These are phyloP conservation scores for Hypoxylon lenormandii DNA, from an alignment of 495 filamentous ascomycete species.

Conservation along the genomic window DNA sequence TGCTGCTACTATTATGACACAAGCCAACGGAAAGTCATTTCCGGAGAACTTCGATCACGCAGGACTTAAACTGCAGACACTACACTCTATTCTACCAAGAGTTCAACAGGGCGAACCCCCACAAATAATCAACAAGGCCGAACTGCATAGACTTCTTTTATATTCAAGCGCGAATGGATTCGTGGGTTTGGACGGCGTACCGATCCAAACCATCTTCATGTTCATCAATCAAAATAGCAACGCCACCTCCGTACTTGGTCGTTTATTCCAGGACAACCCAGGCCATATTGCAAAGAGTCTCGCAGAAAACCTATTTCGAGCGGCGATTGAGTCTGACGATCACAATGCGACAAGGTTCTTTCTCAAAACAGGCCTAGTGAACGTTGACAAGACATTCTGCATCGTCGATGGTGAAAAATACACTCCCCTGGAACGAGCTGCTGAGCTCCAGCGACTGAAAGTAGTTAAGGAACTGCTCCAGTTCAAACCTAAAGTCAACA, in stretches of 20 bases:
- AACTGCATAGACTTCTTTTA: slow-evolving; percentile 26
- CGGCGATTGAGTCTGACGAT: slow-evolving; percentile 33
- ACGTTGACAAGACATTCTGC: slow-evolving; percentile 20
- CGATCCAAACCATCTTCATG: neutral
- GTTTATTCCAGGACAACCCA: neutral
- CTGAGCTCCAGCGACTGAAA: slow-evolving; percentile 10
- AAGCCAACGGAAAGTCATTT: neutral
- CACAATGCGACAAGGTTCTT: slow-evolving; percentile 7
- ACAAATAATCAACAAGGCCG: neutral
- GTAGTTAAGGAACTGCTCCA: slow-evolving; percentile 26
- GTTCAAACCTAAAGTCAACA: slow-evolving; percentile 9
- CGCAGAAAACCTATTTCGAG: slow-evolving; percentile 33
- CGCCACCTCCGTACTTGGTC: slow-evolving; percentile 1
- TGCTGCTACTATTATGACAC: slow-evolving; percentile 8
- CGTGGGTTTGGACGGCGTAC: slow-evolving; percentile 12
- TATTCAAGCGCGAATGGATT: slow-evolving; percentile 34
- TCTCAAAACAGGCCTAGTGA: slow-evolving; percentile 16
- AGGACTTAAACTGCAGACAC: neutral
- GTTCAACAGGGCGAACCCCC: neutral
- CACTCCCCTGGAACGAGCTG: slow-evolving; percentile 26
- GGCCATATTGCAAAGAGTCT: slow-evolving; percentile 12
- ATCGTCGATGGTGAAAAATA: neutral
- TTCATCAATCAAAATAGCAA: slow-evolving; percentile 16
- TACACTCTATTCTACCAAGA: slow-evolving; percentile 13
- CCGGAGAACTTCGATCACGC: neutral